phyloP scores from a whole-genome alignment of 768 basidiomycete species.

The Suillus subaureus region DNA sequence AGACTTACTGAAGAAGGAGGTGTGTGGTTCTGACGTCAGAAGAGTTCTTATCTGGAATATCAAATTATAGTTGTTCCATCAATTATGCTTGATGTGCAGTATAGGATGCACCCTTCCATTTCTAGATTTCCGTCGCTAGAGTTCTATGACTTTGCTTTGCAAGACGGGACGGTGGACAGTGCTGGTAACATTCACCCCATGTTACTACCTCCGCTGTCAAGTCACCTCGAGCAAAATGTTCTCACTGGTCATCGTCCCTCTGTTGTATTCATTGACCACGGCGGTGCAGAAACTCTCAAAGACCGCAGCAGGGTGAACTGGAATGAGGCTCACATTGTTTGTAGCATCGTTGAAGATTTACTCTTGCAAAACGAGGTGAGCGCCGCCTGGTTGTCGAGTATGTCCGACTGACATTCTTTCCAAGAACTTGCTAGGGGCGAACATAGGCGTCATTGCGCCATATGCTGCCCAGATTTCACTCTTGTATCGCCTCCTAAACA shows the following conservation, averaged over 20 bases:
- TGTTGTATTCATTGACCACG: slow-evolving; percentile 84
- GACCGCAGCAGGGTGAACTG: slow-evolving; percentile 78
- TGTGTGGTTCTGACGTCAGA: slow-evolving; percentile 40
- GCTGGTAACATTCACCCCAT: slow-evolving; percentile 46
- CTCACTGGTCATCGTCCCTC: slow-evolving; percentile 49
- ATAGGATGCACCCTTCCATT: slow-evolving; percentile 93
- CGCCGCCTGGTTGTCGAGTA: slow-evolving; percentile 13
- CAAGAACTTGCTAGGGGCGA: slow-evolving; percentile 63
- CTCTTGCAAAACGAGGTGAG: slow-evolving; percentile 72
- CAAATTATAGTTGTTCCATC: slow-evolving; percentile 68
- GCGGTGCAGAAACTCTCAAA: slow-evolving; percentile 63
- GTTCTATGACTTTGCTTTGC: slow-evolving; percentile 74
- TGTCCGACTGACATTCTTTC: slow-evolving; percentile 10
- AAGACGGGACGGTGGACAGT: slow-evolving; percentile 73
- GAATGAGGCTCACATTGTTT: slow-evolving; percentile 77
- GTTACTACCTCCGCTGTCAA: slow-evolving; percentile 64
- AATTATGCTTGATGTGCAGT: slow-evolving; percentile 93
- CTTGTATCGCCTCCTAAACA: slow-evolving; percentile 65
- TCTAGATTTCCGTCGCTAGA: slow-evolving; percentile 83
- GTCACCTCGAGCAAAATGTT: slow-evolving; percentile 45
- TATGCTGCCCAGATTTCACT: slow-evolving; percentile 86
- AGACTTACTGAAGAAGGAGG: slow-evolving; percentile 81
- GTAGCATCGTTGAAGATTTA: slow-evolving; percentile 81
- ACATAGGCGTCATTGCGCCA: slow-evolving; percentile 93
- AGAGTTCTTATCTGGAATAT: slow-evolving; percentile 14